These are phyloP conservation scores for Kwoniella newhampshirensis DNA, from an alignment of 768 basidiomycete species.

Conservation along the genomic window DNA sequence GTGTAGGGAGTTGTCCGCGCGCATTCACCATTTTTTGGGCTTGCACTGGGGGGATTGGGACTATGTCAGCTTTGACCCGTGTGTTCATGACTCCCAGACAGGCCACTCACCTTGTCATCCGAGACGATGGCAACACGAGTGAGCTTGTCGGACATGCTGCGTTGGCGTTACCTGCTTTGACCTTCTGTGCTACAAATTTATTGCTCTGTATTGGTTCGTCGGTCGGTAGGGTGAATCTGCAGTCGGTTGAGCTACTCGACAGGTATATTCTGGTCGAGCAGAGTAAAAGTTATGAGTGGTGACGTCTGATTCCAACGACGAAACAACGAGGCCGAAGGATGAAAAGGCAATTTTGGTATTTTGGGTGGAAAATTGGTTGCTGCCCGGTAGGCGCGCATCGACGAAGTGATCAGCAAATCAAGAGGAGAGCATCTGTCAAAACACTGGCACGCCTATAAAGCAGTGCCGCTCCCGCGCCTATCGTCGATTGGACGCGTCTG, in stretches of 20 bases:
- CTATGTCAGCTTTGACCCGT: not conserved
- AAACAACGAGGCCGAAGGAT: not conserved
- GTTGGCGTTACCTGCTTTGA: no score
- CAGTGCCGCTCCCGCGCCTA: no score
- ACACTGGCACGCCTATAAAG: no score
- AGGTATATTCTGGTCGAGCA: no score
- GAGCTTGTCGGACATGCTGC: constrained; percentile 81
- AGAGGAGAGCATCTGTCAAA: no score
- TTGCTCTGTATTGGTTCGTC: no score
- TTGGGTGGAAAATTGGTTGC: not conserved
- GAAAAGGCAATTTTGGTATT: constrained; percentile 7
- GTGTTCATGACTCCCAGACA: constrained; percentile 40
- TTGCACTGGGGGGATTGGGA: constrained; percentile 62
- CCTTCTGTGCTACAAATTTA: no score
- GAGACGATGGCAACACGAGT: constrained; percentile 86
- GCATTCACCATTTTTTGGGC: constrained; percentile 66
- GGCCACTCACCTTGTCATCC: constrained; percentile 51
- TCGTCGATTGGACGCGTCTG: no score
- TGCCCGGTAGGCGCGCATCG: no score
- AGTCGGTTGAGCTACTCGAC: no score
- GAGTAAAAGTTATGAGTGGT: not conserved
- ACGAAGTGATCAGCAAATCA: no score
- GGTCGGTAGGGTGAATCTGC: no score
- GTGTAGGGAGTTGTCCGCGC: not conserved
- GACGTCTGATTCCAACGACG: constrained; percentile 4